Evolutionary conservation across 2,329 filamentous ascomycete genomes (phyloP).

Genomic region (Fusarium pseudonygamai): DNA sequence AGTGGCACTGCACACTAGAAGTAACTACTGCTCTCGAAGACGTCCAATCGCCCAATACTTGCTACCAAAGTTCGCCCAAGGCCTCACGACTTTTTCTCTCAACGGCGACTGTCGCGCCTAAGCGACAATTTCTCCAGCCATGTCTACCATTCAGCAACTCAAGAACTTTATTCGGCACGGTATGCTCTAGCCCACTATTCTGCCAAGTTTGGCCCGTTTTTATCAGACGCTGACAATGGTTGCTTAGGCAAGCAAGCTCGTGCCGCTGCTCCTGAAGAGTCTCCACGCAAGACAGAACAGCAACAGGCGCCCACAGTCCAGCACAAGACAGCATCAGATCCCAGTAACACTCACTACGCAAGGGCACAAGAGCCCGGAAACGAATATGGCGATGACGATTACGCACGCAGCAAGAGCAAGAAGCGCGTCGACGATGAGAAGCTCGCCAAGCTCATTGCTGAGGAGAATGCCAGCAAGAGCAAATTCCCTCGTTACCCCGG

Average conservation of each 20-base stretch:
- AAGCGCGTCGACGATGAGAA: conserved; percentile 69
- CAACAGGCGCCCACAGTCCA: conserved; percentile 61
- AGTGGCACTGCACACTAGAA: conserved; percentile 1
- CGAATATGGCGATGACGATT: conserved; percentile 72
- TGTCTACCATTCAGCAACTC: conserved; percentile 88
- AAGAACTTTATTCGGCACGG: conserved; percentile 98
- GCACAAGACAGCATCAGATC: conserved; percentile 61
- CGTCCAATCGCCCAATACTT: conserved; percentile 2
- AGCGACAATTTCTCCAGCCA: conserved; percentile 47
- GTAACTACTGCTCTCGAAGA: background rate
- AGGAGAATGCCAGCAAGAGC: conserved; percentile 86
- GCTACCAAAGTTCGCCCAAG: conserved; percentile 11
- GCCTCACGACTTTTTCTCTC: background rate
- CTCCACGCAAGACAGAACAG: conserved; percentile 61
- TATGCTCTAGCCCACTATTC: conserved; percentile 47
- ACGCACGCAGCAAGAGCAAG: conserved; percentile 48
- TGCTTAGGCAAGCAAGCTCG: conserved; percentile 85
- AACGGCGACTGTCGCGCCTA: conserved; percentile 40
- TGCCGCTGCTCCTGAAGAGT: conserved; percentile 61
- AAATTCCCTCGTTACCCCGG: conserved; percentile 76
- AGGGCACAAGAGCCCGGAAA: conserved; percentile 60
- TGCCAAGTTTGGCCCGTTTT: background rate
- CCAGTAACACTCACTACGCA: conserved; percentile 48
- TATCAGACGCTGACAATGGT: conserved; percentile 19
- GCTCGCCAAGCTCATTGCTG: conserved; percentile 85